A percentile compares a stretch with the other conserved stretches of the same genome.
Conservation (phyloP, 306 rosid genomes). For the Myrica gale region DNA sequence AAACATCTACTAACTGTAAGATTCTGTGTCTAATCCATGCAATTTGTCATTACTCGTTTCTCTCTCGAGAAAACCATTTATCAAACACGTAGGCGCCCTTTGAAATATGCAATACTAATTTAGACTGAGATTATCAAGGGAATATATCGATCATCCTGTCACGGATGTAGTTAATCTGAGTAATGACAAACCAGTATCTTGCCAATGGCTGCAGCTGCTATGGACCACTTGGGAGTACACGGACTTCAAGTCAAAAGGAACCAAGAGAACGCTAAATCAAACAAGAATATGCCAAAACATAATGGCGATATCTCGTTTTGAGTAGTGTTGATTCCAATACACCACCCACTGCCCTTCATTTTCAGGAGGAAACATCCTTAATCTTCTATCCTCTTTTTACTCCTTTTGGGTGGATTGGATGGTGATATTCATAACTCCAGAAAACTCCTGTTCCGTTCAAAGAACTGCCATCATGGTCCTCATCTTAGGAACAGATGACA, state of each 20-base stretch:
- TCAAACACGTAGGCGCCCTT: too few species aligned
- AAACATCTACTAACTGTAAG: not conserved
- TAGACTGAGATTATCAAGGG: too few species aligned
- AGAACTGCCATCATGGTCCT: not conserved
- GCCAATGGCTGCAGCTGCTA: not conserved
- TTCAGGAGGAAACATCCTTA: not conserved
- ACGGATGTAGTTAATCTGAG: not conserved
- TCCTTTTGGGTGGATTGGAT: not conserved
- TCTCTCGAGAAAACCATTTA: not conserved
- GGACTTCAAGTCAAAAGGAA: not conserved
- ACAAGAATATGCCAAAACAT: not conserved
- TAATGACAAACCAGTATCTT: conserved; percentile 6
- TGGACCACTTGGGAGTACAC: not conserved
- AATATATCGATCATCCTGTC: too few species aligned
- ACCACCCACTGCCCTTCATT: not conserved
- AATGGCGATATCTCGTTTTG: not conserved
- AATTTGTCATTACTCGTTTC: not conserved
- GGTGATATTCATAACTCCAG: not conserved
- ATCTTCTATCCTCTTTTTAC: not conserved
- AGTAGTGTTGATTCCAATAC: not conserved
- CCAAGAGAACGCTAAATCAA: not conserved
- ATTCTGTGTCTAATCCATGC: not conserved
- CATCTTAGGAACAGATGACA: not conserved
- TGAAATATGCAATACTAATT: too few species aligned
- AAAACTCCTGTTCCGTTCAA: too few species aligned